A percentile compares a stretch with the other conserved stretches of the same genome.
Evolutionary conservation across 345 rosid genomes (phyloP).

Genomic region (Syzygium aqueum): DNA sequence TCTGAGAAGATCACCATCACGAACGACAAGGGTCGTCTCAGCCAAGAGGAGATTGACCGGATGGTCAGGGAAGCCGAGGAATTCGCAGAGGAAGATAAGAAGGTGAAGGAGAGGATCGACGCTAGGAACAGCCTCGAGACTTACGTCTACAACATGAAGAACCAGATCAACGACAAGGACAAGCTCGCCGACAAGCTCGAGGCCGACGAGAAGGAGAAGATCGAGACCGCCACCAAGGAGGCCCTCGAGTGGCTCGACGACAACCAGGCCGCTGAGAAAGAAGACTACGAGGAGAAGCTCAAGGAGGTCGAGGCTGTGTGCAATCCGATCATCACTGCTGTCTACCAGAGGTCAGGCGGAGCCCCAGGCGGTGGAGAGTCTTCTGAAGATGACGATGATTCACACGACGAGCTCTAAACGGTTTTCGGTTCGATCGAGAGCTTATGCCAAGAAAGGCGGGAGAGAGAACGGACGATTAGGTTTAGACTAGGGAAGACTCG

Average conservation of each 20-base stretch:
- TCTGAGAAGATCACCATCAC: conserved; percentile 94
- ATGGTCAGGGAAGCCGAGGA: conserved; percentile 97
- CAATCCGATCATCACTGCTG: conserved; percentile 81
- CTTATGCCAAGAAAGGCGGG: neutral
- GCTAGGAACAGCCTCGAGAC: conserved; percentile 90
- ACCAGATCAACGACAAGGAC: conserved; percentile 84
- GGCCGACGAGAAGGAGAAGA: conserved; percentile 84
- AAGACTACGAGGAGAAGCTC: conserved; percentile 89
- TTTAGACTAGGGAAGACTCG: neutral
- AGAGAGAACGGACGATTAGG: neutral
- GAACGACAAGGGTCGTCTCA: conserved; percentile 85
- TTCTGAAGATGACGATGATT: conserved; percentile 34
- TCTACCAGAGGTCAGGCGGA: conserved; percentile 81
- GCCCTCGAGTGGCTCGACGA: conserved; percentile 94
- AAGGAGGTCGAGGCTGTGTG: conserved; percentile 95
- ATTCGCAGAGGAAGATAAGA: conserved; percentile 95
- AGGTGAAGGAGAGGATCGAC: conserved; percentile 85
- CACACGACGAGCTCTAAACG: conserved; percentile 54
- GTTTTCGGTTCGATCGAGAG: neutral
- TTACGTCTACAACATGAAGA: conserved; percentile 90
- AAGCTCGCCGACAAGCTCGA: conserved; percentile 95
- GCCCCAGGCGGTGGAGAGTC: conserved; percentile 45
- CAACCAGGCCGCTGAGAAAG: conserved; percentile 81
- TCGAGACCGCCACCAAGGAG: conserved; percentile 76
- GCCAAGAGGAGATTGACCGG: conserved; percentile 93